Base-by-base conservation (phyloP, 208 protist species). In the Trypanosoma boissoni region DNA sequence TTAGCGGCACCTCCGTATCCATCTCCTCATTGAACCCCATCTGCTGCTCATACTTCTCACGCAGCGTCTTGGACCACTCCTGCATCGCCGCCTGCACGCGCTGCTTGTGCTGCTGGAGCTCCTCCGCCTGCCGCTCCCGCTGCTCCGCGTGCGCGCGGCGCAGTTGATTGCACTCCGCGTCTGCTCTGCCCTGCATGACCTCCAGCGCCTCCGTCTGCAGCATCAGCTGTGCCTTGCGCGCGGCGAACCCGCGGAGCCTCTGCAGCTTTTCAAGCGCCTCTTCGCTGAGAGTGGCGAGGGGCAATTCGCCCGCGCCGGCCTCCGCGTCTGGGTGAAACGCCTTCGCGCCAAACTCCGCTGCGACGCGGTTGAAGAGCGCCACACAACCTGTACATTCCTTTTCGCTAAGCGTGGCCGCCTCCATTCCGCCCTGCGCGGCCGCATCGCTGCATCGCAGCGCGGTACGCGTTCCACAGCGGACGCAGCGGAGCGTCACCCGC, bases 201-300 rank as follows among this genome's bases (percentile, higher is more conserved):
- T 91, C 77, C 26, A 92, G 71, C 0, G 80, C 88, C 67, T 95
- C 85, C 61, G 80, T 91, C 64, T 78, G 83, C 46, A 74, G 31
- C 53, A 86, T 76, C 48, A 95, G 61, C 48, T 86, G 73, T 10
- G 58, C 54, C 61, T 88, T 88, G 41, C 78, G 78, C 14, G 52
- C 42, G 1, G 62, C 48, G 46, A 95, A 76, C 27, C 58, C 65
- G 27, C 31, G 28, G 21, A 68, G 36, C 42, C 67, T 72, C 0
- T 58, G 64, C 23, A 94, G 72, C 55, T 80, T 76, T 10, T 53
- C 50, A 48, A 76, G 82, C 0, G 79, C 83, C 20, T 83, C 85
- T 2, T 58, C 51, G 0, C 74, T 77, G n/a, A 91, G 72, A 18
- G 56, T 26, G 31, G 88, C 60, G 6, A 69, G 58, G 1, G 80